Evolutionary conservation across 306 rosid species (phyloP).

Genomic region (Ormosia semicastrata): DNA sequence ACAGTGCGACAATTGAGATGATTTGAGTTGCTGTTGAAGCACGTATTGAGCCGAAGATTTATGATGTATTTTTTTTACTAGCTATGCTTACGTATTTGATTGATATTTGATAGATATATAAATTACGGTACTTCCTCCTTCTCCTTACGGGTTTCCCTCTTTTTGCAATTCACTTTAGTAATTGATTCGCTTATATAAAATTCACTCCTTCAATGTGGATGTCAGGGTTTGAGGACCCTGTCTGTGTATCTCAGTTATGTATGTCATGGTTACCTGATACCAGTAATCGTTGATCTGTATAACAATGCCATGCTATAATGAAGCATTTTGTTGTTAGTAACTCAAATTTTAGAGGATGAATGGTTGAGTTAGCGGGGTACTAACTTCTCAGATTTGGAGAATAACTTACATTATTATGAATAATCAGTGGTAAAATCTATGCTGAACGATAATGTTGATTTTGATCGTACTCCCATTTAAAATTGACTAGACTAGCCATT

Average conservation of each 20-base stretch:
- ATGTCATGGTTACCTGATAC: background rate
- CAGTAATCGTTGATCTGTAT: background rate
- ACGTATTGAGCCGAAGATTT: slow-evolving; percentile 48
- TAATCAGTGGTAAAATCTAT: background rate
- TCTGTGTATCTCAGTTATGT: background rate
- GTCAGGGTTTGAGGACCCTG: background rate
- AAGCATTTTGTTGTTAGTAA: background rate
- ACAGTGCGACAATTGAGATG: slow-evolving; percentile 50
- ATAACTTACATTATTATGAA: background rate
- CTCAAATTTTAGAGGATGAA: background rate
- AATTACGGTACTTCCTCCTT: background rate
- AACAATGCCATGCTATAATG: background rate
- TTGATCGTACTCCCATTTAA: background rate
- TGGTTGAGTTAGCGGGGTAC: background rate
- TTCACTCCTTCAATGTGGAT: background rate
- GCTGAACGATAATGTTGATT: background rate
- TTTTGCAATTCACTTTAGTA: background rate
- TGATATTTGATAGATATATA: slow-evolving; percentile 36
- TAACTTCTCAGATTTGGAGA: too few species aligned
- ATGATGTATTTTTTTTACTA: slow-evolving; percentile 29
- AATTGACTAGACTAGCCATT: slow-evolving; percentile 2
- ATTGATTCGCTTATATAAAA: slow-evolving; percentile 4
- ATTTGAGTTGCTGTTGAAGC: slow-evolving; percentile 51
- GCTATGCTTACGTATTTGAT: slow-evolving; percentile 33
- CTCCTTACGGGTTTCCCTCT: background rate